Conservation (phyloP, 1,284 basidiomycete species). For the Fereydounia khargensis region DNA sequence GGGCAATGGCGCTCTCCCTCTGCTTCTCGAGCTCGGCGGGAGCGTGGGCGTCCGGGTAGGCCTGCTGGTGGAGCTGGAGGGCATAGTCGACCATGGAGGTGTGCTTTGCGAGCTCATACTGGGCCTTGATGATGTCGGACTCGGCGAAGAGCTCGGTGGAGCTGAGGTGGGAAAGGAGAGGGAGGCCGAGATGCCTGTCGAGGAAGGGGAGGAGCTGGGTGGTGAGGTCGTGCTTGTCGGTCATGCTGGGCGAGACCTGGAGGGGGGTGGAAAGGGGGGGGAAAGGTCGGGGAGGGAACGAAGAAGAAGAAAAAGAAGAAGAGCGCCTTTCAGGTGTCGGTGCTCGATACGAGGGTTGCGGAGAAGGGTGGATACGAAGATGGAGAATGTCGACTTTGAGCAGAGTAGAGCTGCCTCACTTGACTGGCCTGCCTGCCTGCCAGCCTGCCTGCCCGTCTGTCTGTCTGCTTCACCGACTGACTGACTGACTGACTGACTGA, state of each 20-base stretch:
- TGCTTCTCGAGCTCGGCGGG: constrained; percentile 49
- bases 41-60: constrained; percentile 66
- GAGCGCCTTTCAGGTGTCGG: no score
- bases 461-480: no score
- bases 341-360: no score
- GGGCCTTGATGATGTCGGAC: constrained; percentile 75
- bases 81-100: constrained; percentile 62
- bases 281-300: no score
- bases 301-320: no score
- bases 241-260: constrained; percentile 41
- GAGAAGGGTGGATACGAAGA: no score
- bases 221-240: constrained; percentile 69
- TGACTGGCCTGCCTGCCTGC: no score
- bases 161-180: constrained; percentile 79
- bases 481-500: no score
- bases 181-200: constrained; percentile 90
- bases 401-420: no score
- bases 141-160: constrained; percentile 69
- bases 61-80: constrained; percentile 72
- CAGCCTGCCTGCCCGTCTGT: no score
- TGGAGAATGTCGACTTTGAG: no score
- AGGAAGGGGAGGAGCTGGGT: constrained; percentile 69
- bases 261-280: no score
- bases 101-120: constrained; percentile 93
- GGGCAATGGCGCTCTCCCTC: constrained; percentile 70